Evolutionary conservation across 306 rosid genomes (phyloP), one percentile per base, ranked within the genome.

Genomic region (Abrus pulchellus): DNA sequence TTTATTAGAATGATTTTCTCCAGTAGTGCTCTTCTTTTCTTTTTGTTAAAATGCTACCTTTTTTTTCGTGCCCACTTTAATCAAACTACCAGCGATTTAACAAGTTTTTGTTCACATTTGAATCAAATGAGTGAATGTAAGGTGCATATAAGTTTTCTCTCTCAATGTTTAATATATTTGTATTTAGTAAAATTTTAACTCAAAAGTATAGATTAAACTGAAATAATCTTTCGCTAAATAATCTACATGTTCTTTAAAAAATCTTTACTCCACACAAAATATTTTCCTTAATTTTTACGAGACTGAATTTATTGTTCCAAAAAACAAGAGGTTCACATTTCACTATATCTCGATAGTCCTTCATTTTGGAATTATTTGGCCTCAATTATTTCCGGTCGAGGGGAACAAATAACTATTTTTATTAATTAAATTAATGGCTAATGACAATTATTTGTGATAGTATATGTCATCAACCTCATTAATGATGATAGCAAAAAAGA

Each of bases 11-110:
- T 74, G 30, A 55, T 81, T 81, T 65, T 55, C 7, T 33, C 66
- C 49, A n/a, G 27, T 9, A 38, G 29, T 61, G 47, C n/a, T 54
- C 64, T 72, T 80, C 28, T 9, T 48, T 50, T 27, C 57, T 49
- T 71, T 47, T 62, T 4, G 33, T 61, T 72, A 38, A 62, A n/a
- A 72, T 62, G 40, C 47, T 79, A 57, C 1, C 11, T 53, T 64
- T 63, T 53, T 65, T 11, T 77, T 53, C 69, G 45, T 73, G 74
- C 28, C 29, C 59, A 71, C 83, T 61, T 60, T 80, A 61, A 12
- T 43, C 32, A 73, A 72, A 50, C 6, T 40, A 53, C 38, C 10
- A 53, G 30, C 4, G 63, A 73, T 29, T 32, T 8, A 6, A 7
- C 28, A 32, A 79, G 5, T n/a, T 77, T 79, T 61, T 80, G 33